Conservation (phyloP, 495 filamentous ascomycete species). For the Aspergillus steynii region DNA sequence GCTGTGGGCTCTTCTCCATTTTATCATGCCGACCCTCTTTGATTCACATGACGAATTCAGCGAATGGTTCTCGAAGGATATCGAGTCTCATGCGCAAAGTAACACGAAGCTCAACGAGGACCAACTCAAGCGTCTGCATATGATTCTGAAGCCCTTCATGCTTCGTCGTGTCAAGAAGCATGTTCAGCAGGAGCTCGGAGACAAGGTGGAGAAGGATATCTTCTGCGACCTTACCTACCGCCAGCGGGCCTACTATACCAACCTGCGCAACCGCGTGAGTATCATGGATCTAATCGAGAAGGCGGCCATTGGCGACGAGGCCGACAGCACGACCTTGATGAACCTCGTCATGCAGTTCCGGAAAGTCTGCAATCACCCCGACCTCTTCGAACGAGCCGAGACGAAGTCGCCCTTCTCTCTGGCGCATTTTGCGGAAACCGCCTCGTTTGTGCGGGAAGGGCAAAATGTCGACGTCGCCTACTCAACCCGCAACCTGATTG, state of each 20-base stretch:
- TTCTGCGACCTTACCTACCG: constrained; percentile 97
- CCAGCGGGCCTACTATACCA: constrained; percentile 91
- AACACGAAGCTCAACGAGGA: constrained; percentile 99
- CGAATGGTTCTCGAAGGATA: constrained; percentile 99
- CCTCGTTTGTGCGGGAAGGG: constrained; percentile 90
- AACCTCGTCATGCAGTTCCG: constrained; percentile 99
- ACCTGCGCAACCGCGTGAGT: constrained; percentile 91
- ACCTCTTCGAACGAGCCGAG: constrained; percentile 93
- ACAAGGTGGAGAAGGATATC: constrained; percentile 96
- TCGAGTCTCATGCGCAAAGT: constrained; percentile 96
- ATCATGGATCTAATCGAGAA: constrained; percentile 99
- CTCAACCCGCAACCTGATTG: constrained; percentile 82
- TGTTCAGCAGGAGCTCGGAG: constrained; percentile 96
- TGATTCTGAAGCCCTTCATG: constrained; percentile 99
- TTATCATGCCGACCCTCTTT: constrained; percentile 98
- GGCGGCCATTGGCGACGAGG: constrained; percentile 89
- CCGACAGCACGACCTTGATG: constrained; percentile 94
- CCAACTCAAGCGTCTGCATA: constrained; percentile 92
- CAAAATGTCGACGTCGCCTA: constrained; percentile 76
- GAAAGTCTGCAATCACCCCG: constrained; percentile 98
- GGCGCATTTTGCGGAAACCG: constrained; percentile 87
- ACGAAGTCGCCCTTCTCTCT: constrained; percentile 82
- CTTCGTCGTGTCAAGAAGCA: constrained; percentile 98
- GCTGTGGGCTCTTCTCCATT: constrained; percentile 95
- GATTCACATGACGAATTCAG: constrained; percentile 99